Base-by-base conservation (phyloP, 78 protist genomes). In the Paratrimastix pyriformis region DNA sequence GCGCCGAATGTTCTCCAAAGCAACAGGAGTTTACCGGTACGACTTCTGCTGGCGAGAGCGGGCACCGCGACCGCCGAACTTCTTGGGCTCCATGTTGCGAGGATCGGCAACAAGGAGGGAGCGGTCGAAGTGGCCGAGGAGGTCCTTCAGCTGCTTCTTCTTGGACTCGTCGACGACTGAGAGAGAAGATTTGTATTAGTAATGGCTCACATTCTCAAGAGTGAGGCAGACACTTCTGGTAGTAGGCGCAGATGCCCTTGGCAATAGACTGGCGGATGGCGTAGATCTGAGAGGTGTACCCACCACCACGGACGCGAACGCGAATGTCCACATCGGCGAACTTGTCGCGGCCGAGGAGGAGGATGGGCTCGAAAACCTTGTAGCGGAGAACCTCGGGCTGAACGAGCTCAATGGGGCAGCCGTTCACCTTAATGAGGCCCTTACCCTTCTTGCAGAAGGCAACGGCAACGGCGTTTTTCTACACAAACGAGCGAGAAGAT, bases 31-130 rank as follows among this genome's bases (percentile, higher is more conserved):
- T 89, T 90, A 97, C 74, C 99, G 93, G 92, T 97, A 95, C 0
- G 99, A 96, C 87, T 95, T 97, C 86, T 93, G 97, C 91, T 70
- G 83, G 55, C 98, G 81, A 33, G 99, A 93, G 38, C 99, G 92
- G 81, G 99, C 99, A 71, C 96, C 95, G 37, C 86, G 90, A 73
- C 99, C 99, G 40, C 99, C 99, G 85, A 91, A 96, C 85, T 97
- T 96, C 98, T 97, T 97, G 79, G 99, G 86, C 89, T 97, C 99
- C 83, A 90, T 80, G 46, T 97, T 89, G 74, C 99, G 93, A 68
- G 99, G 98, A 68, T 97, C 99, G 39, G 99, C 98, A 42, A 97
- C 98, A 42, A 97, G 87, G 40, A 96, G 91, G 21, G 92, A 72
- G 26, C 98, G 84, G 89, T 97, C 99, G 82, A 86, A 95, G 37